A percentile compares a stretch with the other conserved stretches of the same genome.
These are phyloP conservation scores for Monilinia fructicola DNA, from an alignment of 2,329 filamentous ascomycete species.

Conservation along the genomic window DNA sequence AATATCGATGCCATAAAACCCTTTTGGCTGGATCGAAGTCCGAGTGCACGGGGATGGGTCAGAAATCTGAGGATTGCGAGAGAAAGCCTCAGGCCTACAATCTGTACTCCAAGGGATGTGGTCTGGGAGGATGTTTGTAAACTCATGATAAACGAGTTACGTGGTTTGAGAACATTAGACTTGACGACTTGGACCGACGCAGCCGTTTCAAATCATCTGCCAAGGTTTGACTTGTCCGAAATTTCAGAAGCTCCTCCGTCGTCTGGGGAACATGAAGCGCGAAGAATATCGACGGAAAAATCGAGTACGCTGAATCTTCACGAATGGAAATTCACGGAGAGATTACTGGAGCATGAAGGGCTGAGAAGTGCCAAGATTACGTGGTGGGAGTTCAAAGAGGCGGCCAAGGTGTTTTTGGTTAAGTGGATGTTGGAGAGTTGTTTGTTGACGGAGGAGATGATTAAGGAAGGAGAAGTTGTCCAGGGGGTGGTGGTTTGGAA, in stretches of 20 bases:
- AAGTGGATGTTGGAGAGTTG: slow-evolving; percentile 34
- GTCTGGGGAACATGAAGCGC: neutral
- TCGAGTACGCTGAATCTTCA: slow-evolving; percentile 24
- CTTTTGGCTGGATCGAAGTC: slow-evolving; percentile 32
- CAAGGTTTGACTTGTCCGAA: neutral
- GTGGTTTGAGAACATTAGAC: slow-evolving; percentile 29
- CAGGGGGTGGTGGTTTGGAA: slow-evolving; percentile 27
- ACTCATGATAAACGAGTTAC: slow-evolving; percentile 17
- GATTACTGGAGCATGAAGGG: slow-evolving; percentile 26
- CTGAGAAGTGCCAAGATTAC: slow-evolving; percentile 31
- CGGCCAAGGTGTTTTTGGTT: slow-evolving; percentile 32
- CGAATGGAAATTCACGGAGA: slow-evolving; percentile 33
- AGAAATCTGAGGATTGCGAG: slow-evolving; percentile 32
- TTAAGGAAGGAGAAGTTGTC: slow-evolving; percentile 29
- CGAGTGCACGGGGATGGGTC: slow-evolving; percentile 26
- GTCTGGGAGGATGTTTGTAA: slow-evolving; percentile 31
- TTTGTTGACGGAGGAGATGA: slow-evolving; percentile 33
- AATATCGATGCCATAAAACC: slow-evolving; percentile 31
- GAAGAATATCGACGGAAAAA: neutral
- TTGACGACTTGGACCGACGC: slow-evolving; percentile 34
- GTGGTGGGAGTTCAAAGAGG: slow-evolving; percentile 32
- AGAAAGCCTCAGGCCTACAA: slow-evolving; percentile 26
- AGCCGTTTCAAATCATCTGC: neutral
- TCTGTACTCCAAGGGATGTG: slow-evolving; percentile 15
- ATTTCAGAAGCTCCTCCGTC: neutral